A percentile compares a stretch with the other conserved stretches of the same genome.
Conservation (phyloP, 257 asterid genomes). For the Salvia miltiorrhiza region DNA sequence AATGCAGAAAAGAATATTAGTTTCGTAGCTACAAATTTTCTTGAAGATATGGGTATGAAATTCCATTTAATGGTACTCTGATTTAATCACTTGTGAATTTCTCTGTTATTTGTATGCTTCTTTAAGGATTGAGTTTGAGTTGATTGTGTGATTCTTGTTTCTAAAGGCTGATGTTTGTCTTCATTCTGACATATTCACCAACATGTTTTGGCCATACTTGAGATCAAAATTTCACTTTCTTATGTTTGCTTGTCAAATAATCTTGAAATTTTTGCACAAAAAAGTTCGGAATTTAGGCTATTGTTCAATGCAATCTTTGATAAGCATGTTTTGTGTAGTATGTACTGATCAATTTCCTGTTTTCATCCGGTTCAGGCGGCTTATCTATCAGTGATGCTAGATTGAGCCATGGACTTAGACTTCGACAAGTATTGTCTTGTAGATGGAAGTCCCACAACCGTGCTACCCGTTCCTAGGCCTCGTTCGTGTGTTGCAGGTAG, state of each 20-base stretch:
- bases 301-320: neutral
- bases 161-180: neutral
- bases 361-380: conserved; percentile 29
- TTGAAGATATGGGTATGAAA: conserved; percentile 26
- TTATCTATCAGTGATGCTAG: conserved; percentile 35
- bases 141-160: neutral
- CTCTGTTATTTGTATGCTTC: conserved; percentile 9
- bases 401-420: conserved; percentile 45
- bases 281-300: neutral
- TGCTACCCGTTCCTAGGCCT: conserved; percentile 55
- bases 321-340: neutral
- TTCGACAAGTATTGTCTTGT: conserved; percentile 74
- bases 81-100: no score
- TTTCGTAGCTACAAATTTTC: neutral
- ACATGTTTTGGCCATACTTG: neutral
- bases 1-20: conserved; percentile 11
- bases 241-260: neutral
- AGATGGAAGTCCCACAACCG: conserved; percentile 91
- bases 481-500: conserved; percentile 41
- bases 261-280: neutral
- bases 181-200: neutral
- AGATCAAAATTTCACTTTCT: neutral
- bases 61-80: neutral
- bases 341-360: conserved; percentile 9
- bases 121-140: neutral